These are phyloP conservation scores for Cardamine resedifolia DNA, from an alignment of 345 rosid species.

Conservation along the genomic window DNA sequence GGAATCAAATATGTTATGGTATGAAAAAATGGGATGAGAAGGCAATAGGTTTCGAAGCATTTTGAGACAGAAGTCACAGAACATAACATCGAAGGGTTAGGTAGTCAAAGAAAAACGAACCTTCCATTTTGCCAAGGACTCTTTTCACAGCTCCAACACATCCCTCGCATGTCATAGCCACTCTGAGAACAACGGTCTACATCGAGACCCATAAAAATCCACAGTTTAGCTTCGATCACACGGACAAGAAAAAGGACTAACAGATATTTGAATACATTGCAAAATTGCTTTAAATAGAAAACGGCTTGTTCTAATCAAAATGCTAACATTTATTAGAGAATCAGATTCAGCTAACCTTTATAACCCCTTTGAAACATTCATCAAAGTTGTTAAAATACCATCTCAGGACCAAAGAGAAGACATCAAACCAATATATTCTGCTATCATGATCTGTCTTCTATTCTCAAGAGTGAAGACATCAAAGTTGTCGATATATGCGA, in stretches of 20 bases:
- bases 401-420: not conserved
- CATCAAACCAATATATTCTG: not conserved
- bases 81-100: not conserved
- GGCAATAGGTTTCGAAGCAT: not conserved
- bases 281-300: not conserved
- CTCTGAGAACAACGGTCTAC: constrained; percentile 84
- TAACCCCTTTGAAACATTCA: not conserved
- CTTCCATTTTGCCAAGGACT: constrained; percentile 89
- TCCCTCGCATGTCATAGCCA: constrained; percentile 84
- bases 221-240: constrained; percentile 7
- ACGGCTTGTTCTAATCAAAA: not conserved
- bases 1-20: not conserved
- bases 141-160: constrained; percentile 87
- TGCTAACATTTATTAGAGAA: not conserved
- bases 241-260: not conserved
- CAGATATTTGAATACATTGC: not conserved
- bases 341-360: not conserved
- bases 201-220: not conserved
- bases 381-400: not conserved
- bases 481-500: not conserved
- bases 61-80: constrained; percentile 6
- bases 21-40: not conserved
- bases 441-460: not conserved
- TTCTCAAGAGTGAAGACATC: not conserved
- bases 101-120: not conserved